These are phyloP conservation scores for Fonsecaea monophora DNA, from an alignment of 2,329 filamentous ascomycete genomes.

Conservation along the genomic window DNA sequence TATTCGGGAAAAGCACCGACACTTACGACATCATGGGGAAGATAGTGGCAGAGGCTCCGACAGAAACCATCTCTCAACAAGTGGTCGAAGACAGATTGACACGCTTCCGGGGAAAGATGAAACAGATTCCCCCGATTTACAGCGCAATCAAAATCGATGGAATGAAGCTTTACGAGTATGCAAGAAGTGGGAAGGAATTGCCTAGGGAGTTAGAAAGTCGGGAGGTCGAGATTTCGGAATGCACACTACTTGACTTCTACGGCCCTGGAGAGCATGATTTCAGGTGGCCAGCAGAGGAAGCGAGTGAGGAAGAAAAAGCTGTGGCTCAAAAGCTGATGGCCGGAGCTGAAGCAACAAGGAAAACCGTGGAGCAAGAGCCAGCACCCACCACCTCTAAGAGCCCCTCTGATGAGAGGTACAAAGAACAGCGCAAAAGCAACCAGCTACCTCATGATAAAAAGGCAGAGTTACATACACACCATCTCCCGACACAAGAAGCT, in stretches of 20 bases:
- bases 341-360: conserved; percentile 42
- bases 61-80: conserved; percentile 77
- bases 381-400: not conserved
- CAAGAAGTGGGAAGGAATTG: conserved; percentile 83
- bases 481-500: conserved; percentile 31
- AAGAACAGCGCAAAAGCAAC: conserved; percentile 27
- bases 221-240: conserved; percentile 75
- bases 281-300: conserved; percentile 80
- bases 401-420: conserved; percentile 33
- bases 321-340: conserved; percentile 72
- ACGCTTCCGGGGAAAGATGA: conserved; percentile 79
- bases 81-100: conserved; percentile 77
- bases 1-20: conserved; percentile 93
- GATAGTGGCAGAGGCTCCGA: conserved; percentile 70
- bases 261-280: conserved; percentile 81
- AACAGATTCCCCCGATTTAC: conserved; percentile 90
- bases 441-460: conserved; percentile 35
- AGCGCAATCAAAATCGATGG: conserved; percentile 92
- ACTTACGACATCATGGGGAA: conserved; percentile 89
- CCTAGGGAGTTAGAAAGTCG: conserved; percentile 83
- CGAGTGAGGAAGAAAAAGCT: conserved; percentile 74
- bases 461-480: conserved; percentile 40
- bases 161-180: conserved; percentile 95
- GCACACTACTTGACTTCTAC: conserved; percentile 83
- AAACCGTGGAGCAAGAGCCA: conserved; percentile 12